These are phyloP conservation scores for Pythium insidiosum DNA, from an alignment of 352 stramenopile species.

Conservation along the genomic window DNA sequence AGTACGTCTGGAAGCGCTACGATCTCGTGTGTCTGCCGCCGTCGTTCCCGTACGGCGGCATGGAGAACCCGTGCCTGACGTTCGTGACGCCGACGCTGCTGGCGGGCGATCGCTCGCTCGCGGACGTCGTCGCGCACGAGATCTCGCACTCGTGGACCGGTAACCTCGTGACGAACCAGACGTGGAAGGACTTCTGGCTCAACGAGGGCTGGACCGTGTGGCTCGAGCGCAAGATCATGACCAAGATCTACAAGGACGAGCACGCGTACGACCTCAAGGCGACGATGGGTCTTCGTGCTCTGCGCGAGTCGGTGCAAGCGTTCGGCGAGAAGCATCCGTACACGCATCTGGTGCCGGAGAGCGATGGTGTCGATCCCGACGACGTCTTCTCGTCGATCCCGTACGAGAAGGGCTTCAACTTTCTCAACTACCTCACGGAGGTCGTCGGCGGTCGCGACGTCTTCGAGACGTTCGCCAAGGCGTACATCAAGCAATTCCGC, in stretches of 20 bases:
- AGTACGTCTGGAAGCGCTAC: constrained; percentile 95
- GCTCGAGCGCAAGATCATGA: constrained; percentile 85
- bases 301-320: constrained; percentile 15
- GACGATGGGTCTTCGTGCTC: constrained; percentile 16
- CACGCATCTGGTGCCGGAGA: no score
- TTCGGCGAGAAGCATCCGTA: no score
- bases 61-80: constrained; percentile 87
- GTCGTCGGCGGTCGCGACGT: no score
- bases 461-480: no score
- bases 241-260: no score
- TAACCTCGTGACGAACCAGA: constrained; percentile 97
- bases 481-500: no score
- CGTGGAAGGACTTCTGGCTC: constrained; percentile 97
- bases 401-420: no score
- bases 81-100: constrained; percentile 97
- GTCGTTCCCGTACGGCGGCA: constrained; percentile 86
- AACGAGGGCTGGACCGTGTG: constrained; percentile 98
- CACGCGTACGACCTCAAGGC: no score
- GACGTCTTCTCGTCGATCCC: no score
- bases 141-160: no score
- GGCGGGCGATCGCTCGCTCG: constrained; percentile 91
- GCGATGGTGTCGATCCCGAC: no score
- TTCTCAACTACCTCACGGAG: no score
- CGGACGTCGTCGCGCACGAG: constrained; percentile 96
- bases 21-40: constrained; percentile 96